These are phyloP conservation scores for Talaromyces sp. DNA, from an alignment of 2,329 filamentous ascomycete species.

Conservation along the genomic window DNA sequence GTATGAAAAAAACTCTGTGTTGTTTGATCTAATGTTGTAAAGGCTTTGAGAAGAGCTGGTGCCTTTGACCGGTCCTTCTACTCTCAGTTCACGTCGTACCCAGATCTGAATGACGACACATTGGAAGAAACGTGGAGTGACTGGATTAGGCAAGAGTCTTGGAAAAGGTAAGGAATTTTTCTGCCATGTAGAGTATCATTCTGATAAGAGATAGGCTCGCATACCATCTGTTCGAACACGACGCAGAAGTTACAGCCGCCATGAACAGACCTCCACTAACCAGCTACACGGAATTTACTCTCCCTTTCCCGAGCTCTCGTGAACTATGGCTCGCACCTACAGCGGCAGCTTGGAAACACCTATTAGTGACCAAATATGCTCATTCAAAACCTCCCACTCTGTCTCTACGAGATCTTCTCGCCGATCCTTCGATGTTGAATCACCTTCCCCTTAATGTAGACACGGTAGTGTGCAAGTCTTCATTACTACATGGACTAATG, in stretches of 20 bases:
- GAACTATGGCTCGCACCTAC: background rate
- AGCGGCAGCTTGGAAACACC: background rate
- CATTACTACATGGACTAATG: background rate
- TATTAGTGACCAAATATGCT: background rate
- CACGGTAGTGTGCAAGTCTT: background rate
- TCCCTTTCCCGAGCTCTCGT: background rate
- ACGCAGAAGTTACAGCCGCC: background rate
- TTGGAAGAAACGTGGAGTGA: background rate
- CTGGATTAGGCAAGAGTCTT: background rate
- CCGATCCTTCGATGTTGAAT: background rate
- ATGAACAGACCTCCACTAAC: background rate
- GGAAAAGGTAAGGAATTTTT: background rate
- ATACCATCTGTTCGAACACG: background rate
- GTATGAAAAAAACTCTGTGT: background rate
- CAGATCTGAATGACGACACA: background rate
- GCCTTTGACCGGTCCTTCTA: background rate
- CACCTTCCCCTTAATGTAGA: background rate
- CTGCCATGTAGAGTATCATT: background rate
- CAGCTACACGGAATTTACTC: background rate
- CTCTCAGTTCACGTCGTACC: background rate
- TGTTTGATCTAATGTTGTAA: background rate
- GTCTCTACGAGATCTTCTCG: background rate
- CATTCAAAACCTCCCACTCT: background rate
- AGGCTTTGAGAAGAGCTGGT: background rate
- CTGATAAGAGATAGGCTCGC: background rate